Evolutionary conservation across 805 yeast genomes (phyloP), one percentile per base, ranked within the genome.

Genomic region (Yarrowia yakushimensis): DNA sequence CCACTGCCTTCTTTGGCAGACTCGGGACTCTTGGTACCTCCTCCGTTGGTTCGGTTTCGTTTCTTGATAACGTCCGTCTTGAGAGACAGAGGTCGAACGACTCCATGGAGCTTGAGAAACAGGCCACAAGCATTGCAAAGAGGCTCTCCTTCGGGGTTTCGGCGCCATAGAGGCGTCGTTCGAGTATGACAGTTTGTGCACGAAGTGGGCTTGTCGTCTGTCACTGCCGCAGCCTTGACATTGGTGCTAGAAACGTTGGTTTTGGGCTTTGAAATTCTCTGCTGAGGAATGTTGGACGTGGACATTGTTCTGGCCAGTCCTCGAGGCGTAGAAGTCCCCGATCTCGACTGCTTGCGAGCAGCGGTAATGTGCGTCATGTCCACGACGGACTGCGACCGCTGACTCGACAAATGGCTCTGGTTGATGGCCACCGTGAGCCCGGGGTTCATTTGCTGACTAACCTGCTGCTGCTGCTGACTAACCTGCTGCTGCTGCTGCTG

Each of bases 111-210:
- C 73, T 93, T 93, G 70, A 89, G 81, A 69, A 93, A 93, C 65
- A 93, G 77, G 0, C 98, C 99, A 77, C 99, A 93, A 0, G 99
- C 98, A 73, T 93, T 93, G 76, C 98, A 93, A 64, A 93, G 77
- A 0, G 97, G 96, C 69, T 89, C 87, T 1, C 97, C 97, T 64
- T 88, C 89, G 0, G 96, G 91, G 69, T 90, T 90, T 55, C 97
- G 80, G 68, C 99, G 79, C 99, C 99, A 93, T 17, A 93, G 74
- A 0, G 99, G 99, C 0, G 99, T 93, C 17, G 96, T 91, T 66
- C 82, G 84, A 0, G 99, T 93, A 69, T 87, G 86, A 74, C 99
- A 93, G 74, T 93, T 93, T 13, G 90, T 84, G 73, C 97, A 91
- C 46, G 75, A 73, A 2, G 77, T 78, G 6, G 65, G 62, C 9